Percentiles rank a stretch among this genome's conserved stretches.
These are phyloP conservation scores for Leucaena leucocephala DNA, from an alignment of 306 rosid genomes.

Conservation along the genomic window DNA sequence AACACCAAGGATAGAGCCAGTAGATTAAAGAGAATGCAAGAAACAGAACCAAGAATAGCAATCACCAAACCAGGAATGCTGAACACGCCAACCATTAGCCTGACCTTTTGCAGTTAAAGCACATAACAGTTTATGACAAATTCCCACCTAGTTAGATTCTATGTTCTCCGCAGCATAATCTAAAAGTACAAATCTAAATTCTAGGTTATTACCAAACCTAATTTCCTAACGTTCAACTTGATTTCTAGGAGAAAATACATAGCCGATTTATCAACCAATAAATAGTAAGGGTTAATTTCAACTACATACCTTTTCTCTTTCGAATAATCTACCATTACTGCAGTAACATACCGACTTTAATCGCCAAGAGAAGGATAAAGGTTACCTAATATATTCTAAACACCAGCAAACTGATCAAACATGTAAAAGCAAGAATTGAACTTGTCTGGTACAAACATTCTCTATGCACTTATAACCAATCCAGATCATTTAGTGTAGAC, in stretches of 20 bases:
- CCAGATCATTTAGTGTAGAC: not conserved
- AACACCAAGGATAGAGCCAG: not conserved
- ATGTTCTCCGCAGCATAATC: not conserved
- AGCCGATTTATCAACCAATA: not conserved
- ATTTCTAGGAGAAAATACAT: not conserved
- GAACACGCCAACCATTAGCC: not conserved
- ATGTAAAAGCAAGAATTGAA: not conserved
- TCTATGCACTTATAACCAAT: not conserved
- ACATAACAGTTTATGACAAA: too few relatives aligned
- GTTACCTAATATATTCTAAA: not conserved
- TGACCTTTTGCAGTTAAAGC: too few relatives aligned
- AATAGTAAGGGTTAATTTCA: conserved; percentile 2
- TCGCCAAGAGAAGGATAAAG: not conserved
- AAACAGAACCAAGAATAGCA: not conserved
- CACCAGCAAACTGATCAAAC: not conserved
- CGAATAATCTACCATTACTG: not conserved
- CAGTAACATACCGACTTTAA: not conserved
- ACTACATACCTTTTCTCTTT: not conserved
- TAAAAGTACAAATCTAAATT: not conserved
- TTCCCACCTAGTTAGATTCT: too few relatives aligned
- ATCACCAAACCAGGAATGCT: not conserved
- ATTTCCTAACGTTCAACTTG: not conserved
- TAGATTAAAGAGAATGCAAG: not conserved
- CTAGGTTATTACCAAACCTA: not conserved
- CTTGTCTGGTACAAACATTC: not conserved